phyloP scores from a whole-genome alignment of 2,329 filamentous ascomycete genomes.

The Colletotrichum lupini region DNA sequence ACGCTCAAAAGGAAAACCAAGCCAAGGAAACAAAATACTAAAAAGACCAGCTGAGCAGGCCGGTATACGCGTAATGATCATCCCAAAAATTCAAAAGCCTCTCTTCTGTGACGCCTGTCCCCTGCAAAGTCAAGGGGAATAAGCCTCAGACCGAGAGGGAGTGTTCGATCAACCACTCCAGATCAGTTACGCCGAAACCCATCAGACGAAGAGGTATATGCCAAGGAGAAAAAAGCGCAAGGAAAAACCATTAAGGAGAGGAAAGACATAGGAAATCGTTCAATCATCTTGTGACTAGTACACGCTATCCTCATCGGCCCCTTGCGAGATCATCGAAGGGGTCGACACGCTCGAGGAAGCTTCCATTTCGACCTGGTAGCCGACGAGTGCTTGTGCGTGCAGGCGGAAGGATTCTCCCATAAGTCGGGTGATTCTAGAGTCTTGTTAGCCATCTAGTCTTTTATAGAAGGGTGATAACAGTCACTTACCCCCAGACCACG shows the following conservation, averaged over 20 bases:
- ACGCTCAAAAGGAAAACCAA: constrained; percentile 41
- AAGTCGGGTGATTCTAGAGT: constrained; percentile 82
- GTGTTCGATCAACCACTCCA: constrained; percentile 27
- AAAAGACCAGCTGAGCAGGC: neutral
- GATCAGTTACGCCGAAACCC: constrained; percentile 36
- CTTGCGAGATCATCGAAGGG: constrained; percentile 78
- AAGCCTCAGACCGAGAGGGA: constrained; percentile 28
- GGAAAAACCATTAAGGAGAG: constrained; percentile 42
- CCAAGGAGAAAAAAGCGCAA: constrained; percentile 51
- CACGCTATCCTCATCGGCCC: constrained; percentile 77
- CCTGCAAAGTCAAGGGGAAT: constrained; percentile 19
- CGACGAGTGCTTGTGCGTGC: constrained; percentile 92
- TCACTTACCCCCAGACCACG: constrained; percentile 96
- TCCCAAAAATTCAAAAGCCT: constrained; percentile 10
- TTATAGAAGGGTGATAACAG: neutral
- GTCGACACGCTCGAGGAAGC: constrained; percentile 76
- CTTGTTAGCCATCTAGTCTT: constrained; percentile 34
- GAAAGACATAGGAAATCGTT: constrained; percentile 61
- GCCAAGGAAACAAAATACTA: constrained; percentile 38
- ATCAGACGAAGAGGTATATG: constrained; percentile 55
- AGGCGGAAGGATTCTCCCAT: constrained; percentile 99
- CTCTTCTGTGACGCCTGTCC: constrained; percentile 30
- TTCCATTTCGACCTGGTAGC: constrained; percentile 89
- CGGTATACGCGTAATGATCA: constrained; percentile 3
- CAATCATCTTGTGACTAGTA: constrained; percentile 67